Evolutionary conservation across 163 green algal genomes (phyloP).

Genomic region (Dunaliella salina): DNA sequence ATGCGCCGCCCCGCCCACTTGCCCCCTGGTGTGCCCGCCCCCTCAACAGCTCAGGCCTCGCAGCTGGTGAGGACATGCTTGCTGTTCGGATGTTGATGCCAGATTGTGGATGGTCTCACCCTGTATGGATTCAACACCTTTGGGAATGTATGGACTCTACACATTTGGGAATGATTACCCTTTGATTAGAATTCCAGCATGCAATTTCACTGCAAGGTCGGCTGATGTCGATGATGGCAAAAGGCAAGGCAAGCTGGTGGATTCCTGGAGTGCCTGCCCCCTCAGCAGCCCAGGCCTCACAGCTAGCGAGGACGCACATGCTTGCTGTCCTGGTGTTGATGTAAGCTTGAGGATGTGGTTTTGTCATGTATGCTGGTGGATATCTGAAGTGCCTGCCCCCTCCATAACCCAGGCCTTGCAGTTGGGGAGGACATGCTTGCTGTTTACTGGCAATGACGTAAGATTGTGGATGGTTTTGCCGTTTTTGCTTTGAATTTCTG

Average conservation of each 20-base stretch:
- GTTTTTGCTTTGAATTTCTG: too few relatives aligned
- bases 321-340: not conserved
- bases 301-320: conserved; percentile 5
- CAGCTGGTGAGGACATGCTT: conserved; percentile 7
- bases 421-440: too few relatives aligned
- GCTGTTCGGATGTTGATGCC: not conserved
- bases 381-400: not conserved
- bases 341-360: not conserved
- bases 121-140: too few relatives aligned
- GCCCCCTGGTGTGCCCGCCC: not conserved
- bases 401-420: too few relatives aligned
- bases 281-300: conserved; percentile 22
- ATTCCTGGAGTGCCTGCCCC: not conserved
- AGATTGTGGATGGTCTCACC: not conserved
- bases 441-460: too few relatives aligned
- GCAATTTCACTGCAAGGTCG: too few relatives aligned
- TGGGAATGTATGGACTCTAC: too few relatives aligned
- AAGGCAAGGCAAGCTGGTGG: too few relatives aligned
- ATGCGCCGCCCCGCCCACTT: not conserved
- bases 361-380: not conserved
- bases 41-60: conserved; percentile 26
- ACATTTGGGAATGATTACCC: too few relatives aligned
- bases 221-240: too few relatives aligned
- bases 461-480: too few relatives aligned
- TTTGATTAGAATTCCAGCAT: too few relatives aligned